Evolutionary conservation across 2,329 filamentous ascomycete species (phyloP), one percentile per base, ranked within the genome.

Genomic region (Dissoconium aciculare): DNA sequence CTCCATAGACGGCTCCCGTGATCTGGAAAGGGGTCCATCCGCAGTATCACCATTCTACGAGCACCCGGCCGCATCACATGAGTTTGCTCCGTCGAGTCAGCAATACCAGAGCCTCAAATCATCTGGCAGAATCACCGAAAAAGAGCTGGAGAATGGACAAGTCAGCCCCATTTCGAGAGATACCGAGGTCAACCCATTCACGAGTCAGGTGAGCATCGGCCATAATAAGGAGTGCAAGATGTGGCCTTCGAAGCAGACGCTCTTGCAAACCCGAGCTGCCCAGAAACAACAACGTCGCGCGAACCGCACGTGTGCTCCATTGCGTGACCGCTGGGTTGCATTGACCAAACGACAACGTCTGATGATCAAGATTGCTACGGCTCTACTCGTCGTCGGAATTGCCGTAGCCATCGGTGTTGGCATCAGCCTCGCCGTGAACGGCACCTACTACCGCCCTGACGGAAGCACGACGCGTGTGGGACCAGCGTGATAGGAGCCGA

Each of bases 201-300:
- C 49, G 48, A 35, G 51, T 50, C 59, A 57, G 39, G 38, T 52
- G 32, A 53, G 49, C 15, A 51, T 63, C 38, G 58, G 62, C 37
- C 46, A 53, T 31, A 53, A 54, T 40, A 62, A 62, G 45, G 62
- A 65, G 37, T 64, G 60, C 55, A 59, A 55, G 40, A 64, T 65
- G 60, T 66, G 62, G 62, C 62, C 62, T 5, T 59, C 59, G 25
- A 56, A 56, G 40, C 55, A 62, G 46, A 60, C 60, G 17, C 54
- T 65, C 34, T 50, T 58, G 42, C 54, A 60, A 41, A 56, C 55
- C 45, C 52, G 54, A 34, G 40, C 45, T 29, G 47, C 45, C 15
- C 51, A 53, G 44, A 53, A 58, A 48, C 41, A 40, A 40, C 38
- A 42, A 38, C 40, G 45, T 35, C 35, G 38, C 5, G 35, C 42